Percentiles rank a stretch among this genome's conserved stretches.
These are phyloP conservation scores for Lichtheimia corymbifera DNA, from an alignment of 371 early-diverging fungal genomes.

Conservation along the genomic window DNA sequence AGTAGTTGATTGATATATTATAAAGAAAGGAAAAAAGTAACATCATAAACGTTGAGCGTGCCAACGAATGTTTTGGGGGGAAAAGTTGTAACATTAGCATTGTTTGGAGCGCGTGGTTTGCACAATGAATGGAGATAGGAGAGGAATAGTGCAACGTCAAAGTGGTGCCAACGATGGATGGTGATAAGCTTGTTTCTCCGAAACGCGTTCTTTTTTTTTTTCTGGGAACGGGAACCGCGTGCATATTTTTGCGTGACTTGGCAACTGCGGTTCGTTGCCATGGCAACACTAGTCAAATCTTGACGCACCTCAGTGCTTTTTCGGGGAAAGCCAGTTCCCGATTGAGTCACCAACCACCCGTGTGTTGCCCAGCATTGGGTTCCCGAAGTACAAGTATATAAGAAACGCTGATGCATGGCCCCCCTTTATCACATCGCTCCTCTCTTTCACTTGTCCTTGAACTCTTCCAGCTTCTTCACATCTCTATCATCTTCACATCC, in stretches of 20 bases:
- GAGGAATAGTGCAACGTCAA: not conserved
- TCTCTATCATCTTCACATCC: not conserved
- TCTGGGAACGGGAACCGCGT: too few species aligned
- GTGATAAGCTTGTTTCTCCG: not conserved
- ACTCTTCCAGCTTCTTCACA: not conserved
- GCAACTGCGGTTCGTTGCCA: not conserved
- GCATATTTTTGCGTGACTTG: too few species aligned
- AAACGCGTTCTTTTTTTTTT: not conserved
- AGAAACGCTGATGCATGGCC: not conserved
- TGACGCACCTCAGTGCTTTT: too few species aligned
- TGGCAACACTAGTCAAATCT: not conserved
- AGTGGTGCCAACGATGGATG: not conserved
- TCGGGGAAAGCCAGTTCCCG: too few species aligned
- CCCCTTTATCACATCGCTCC: not conserved
- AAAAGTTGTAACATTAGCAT: not conserved
- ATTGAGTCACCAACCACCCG: too few species aligned
- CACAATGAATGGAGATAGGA: not conserved
- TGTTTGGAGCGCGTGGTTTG: not conserved
- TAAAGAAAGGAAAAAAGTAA: not conserved
- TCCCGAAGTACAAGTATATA: not conserved
- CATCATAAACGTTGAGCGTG: not conserved
- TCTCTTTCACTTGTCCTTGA: not conserved
- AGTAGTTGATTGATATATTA: constrained; percentile 16
- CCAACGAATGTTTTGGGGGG: not conserved
- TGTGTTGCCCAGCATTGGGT: too few species aligned